Percentiles rank a stretch among this genome's conserved stretches.
These are phyloP conservation scores for Pleurotus tuber-regium DNA, from an alignment of 768 basidiomycete species.

Conservation along the genomic window DNA sequence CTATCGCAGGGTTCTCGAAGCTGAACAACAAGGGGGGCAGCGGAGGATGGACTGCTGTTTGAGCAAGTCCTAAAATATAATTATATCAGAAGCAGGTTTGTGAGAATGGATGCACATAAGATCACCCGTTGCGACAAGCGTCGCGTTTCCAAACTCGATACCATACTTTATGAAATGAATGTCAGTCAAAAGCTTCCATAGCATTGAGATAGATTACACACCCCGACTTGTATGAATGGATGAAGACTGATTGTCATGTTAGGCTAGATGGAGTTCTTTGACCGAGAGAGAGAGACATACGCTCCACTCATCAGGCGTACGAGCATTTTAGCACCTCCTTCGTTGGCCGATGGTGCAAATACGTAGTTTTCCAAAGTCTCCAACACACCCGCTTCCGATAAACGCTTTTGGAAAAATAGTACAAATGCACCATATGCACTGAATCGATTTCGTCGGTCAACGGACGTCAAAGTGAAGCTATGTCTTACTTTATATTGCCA, in stretches of 20 bases:
- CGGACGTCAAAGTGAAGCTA: neutral
- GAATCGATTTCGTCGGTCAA: neutral
- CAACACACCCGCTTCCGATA: conserved; percentile 35
- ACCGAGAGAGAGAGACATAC: conserved; percentile 25
- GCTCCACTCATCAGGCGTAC: conserved; percentile 30
- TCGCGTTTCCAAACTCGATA: conserved; percentile 48
- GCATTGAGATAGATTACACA: conserved; percentile 24
- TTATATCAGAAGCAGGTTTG: neutral
- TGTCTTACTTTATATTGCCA: conserved; percentile 42
- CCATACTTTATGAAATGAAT: conserved; percentile 38
- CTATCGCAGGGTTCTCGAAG: conserved; percentile 7
- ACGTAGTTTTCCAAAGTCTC: conserved; percentile 47
- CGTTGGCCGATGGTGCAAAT: conserved; percentile 35
- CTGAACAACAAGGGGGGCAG: conserved; percentile 13
- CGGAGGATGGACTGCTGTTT: conserved; percentile 42
- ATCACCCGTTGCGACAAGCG: conserved; percentile 47
- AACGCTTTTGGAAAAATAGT: conserved; percentile 37
- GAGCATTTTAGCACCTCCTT: conserved; percentile 34
- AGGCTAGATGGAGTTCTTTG: neutral
- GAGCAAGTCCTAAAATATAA: conserved; percentile 50
- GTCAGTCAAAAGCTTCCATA: neutral
- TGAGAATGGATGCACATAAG: neutral
- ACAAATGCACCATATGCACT: conserved; percentile 38
- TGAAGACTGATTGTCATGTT: conserved; percentile 36
- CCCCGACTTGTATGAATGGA: conserved; percentile 55